phyloP scores from a whole-genome alignment of 345 rosid species.

The Lepidium didymum region DNA sequence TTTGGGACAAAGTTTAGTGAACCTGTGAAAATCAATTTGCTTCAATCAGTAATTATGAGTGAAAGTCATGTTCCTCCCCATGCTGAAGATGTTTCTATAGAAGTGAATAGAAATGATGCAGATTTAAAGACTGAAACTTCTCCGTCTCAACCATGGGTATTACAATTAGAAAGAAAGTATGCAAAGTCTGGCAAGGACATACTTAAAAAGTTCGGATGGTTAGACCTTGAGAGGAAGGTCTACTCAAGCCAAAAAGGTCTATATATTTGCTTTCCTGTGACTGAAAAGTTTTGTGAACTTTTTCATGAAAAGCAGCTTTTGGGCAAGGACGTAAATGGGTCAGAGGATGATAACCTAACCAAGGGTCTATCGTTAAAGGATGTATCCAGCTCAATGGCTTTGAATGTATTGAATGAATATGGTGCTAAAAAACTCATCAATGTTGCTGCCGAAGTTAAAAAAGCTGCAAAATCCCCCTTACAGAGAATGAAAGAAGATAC shows the following conservation, averaged over 20 bases:
- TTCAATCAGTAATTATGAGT: conserved; percentile 28
- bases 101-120: conserved; percentile 17
- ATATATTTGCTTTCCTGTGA: conserved; percentile 75
- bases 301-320: conserved; percentile 34
- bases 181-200: conserved; percentile 82
- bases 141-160: conserved; percentile 25
- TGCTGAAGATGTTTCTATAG: conserved; percentile 19
- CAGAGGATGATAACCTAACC: conserved; percentile 11
- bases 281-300: conserved; percentile 42
- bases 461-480: conserved; percentile 52
- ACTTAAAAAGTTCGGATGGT: conserved; percentile 80
- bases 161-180: conserved; percentile 53
- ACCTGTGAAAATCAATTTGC: conserved; percentile 64
- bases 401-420: conserved; percentile 49
- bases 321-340: conserved; percentile 27
- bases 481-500: conserved; percentile 56
- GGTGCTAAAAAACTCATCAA: conserved; percentile 46
- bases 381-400: conserved; percentile 44
- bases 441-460: conserved; percentile 47
- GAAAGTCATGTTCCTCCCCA: conserved; percentile 20
- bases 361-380: conserved; percentile 34
- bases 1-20: conserved; percentile 92
- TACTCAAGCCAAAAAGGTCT: conserved; percentile 41
- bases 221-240: conserved; percentile 73
- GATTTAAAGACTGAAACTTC: conserved; percentile 22